A percentile compares a stretch with the other conserved stretches of the same genome.
phyloP scores from a whole-genome alignment of 176 grass and related monocot species.

The Thinopyrum elongatum region DNA sequence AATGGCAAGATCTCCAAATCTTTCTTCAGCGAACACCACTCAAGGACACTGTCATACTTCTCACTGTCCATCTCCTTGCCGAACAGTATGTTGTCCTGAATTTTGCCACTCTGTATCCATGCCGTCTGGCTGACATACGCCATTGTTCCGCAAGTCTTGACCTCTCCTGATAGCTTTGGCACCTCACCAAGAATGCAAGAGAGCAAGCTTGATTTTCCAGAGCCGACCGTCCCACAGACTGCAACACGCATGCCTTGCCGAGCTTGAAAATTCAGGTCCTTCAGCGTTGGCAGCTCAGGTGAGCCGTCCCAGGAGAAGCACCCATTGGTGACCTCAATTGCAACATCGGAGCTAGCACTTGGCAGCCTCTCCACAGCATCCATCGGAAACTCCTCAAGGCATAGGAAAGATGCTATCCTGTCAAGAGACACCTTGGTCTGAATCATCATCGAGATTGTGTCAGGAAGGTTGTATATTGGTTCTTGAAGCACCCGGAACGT shows the following conservation, averaged over 20 bases:
- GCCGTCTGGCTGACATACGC: conserved; percentile 52
- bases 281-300: conserved; percentile 24
- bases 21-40: conserved; percentile 42
- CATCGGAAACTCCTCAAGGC: conserved; percentile 35
- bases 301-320: conserved; percentile 43
- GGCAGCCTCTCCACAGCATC: conserved; percentile 37
- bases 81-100: conserved; percentile 52
- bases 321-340: conserved; percentile 43
- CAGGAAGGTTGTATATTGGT: conserved; percentile 45
- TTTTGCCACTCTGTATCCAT: conserved; percentile 56
- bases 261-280: conserved; percentile 49
- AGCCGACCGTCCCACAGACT: conserved; percentile 44
- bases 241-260: conserved; percentile 33
- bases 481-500: conserved; percentile 45
- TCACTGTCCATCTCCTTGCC: conserved; percentile 38
- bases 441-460: conserved; percentile 47
- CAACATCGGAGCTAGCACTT: conserved; percentile 36
- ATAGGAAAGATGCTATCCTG: conserved; percentile 48
- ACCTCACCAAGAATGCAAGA: conserved; percentile 54
- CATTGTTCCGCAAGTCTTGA: conserved; percentile 33
- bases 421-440: conserved; percentile 54
- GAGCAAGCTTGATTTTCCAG: conserved; percentile 45
- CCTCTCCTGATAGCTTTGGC: conserved; percentile 45
- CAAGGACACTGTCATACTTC: conserved; percentile 37
- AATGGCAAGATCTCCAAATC: conserved; percentile 47